Base-by-base conservation (phyloP, 345 rosid species). In the Cochlearia excelsa region DNA sequence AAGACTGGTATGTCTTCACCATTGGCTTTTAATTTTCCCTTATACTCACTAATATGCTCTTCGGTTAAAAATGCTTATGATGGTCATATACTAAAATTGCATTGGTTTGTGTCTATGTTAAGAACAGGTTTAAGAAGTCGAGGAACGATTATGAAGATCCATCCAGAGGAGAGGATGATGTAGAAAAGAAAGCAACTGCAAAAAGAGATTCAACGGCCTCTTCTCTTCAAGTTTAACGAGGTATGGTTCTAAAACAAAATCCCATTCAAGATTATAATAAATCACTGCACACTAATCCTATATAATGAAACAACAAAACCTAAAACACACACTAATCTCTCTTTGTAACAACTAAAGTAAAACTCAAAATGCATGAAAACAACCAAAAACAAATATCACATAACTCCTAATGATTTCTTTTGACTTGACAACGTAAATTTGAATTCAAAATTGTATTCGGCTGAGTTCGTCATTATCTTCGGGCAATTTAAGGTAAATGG, bases 201-300 rank as follows among this genome's bases (percentile, higher is more conserved):
- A 78, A 77, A 63, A 86, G 89, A 80, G 86, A 86, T 65, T 75
- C 74, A 16, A 30, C 84, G 77, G 3, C 98, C 97, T 57, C 61
- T 88, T 69, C 79, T 92, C 63, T 92, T 88, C 75, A 88, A 84
- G 79, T 92, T 69, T 57, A 92, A 92, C 57, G 99, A 92, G 95
- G 99, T 88, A 75, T 46, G 55, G 55, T 46, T 34, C 23, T 16
- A 16, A 16, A 16, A 16, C 23, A 16, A 16, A 16, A 16, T 16
- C 23, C 23, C 23, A 16, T 16, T 16, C 23, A 16, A 16, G 23
- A 16, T 16, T 16, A 16, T 16, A 16, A 16, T 16, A 16, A 16
- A 16, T 16, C 23, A 16, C 23, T 16, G 23, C 23, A 16, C 23
- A 16, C 23, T 16, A 16, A 16, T 16, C 23, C 23, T 16, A 16